phyloP scores from a whole-genome alignment of 257 asterid species.

The Oldenlandia corymbosa region DNA sequence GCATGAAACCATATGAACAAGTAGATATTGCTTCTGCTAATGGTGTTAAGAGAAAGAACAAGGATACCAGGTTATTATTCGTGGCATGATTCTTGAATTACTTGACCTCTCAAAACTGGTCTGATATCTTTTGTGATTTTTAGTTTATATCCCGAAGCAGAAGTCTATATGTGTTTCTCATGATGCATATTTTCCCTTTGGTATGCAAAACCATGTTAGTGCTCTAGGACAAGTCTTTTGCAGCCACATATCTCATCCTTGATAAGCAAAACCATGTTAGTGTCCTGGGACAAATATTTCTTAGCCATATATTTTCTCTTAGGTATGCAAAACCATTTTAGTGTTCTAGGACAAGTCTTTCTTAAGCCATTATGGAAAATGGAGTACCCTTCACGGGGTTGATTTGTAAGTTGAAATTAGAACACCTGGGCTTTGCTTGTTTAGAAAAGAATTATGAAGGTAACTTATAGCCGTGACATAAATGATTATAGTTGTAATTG shows the following conservation, averaged over 20 bases:
- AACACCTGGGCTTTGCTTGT: not conserved
- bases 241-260: not conserved
- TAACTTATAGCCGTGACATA: not conserved
- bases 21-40: constrained; percentile 25
- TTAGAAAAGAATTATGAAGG: not conserved
- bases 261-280: not conserved
- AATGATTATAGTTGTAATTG: not conserved
- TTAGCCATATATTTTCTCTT: not conserved
- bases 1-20: constrained; percentile 27
- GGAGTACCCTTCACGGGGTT: not conserved
- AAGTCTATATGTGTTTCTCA: not conserved
- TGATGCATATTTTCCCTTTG: not conserved
- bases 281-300: not conserved
- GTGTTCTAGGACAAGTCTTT: not conserved
- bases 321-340: not conserved
- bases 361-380: not conserved
- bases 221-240: not conserved
- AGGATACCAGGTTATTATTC: constrained; percentile 51
- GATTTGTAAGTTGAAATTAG: not conserved
- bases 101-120: not conserved
- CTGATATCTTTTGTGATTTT: not conserved
- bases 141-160: constrained; percentile 4
- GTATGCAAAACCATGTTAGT: not conserved
- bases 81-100: not conserved
- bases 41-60: constrained; percentile 62